Evolutionary conservation across 768 basidiomycete species (phyloP).

Genomic region (Tephrocybe sp.): DNA sequence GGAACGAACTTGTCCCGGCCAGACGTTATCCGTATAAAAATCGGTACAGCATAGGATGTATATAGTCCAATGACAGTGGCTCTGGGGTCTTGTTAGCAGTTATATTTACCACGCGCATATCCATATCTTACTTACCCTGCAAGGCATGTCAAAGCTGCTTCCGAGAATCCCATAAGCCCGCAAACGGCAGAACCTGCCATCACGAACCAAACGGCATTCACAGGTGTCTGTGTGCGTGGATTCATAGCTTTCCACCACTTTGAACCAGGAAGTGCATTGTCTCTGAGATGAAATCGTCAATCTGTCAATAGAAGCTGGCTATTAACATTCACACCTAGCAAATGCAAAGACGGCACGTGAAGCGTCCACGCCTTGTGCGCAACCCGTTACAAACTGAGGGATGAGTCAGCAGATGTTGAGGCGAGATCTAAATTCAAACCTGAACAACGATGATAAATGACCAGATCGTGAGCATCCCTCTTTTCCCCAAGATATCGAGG

Average conservation of each 20-base stretch:
- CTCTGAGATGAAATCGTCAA: constrained; percentile 29
- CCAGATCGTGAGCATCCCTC: constrained; percentile 74
- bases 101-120: no score
- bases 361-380: constrained; percentile 74
- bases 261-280: constrained; percentile 74
- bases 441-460: constrained; percentile 65
- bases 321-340: constrained; percentile 30
- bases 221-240: constrained; percentile 60
- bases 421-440: constrained; percentile 11
- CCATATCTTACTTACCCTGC: constrained; percentile 73
- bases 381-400: constrained; percentile 64
- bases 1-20: constrained; percentile 58
- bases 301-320: not conserved
- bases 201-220: constrained; percentile 77
- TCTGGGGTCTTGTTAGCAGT: constrained; percentile 30
- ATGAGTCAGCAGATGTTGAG: not conserved
- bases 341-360: constrained; percentile 77
- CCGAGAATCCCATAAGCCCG: constrained; percentile 66
- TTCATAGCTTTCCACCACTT: constrained; percentile 69
- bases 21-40: constrained; percentile 70
- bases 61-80: constrained; percentile 73
- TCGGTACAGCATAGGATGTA: constrained; percentile 64
- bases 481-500: constrained; percentile 61
- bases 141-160: constrained; percentile 60
- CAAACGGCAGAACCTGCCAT: constrained; percentile 54